phyloP scores from a whole-genome alignment of 345 rosid genomes.

The Brassica carinata region DNA sequence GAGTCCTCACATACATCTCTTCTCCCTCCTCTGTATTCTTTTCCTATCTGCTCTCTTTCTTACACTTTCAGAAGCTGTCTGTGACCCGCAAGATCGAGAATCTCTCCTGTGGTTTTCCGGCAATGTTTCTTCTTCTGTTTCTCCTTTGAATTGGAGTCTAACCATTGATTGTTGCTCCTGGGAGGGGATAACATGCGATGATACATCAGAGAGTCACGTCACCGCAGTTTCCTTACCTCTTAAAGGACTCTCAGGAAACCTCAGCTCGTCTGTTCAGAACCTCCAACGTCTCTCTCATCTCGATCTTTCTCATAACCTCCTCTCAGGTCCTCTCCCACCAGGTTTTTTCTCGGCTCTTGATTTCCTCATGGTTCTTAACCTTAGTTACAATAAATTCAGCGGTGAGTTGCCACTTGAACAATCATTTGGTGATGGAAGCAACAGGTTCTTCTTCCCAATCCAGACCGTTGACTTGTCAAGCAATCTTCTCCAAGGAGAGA shows the following conservation, averaged over 20 bases:
- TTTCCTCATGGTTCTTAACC: slow-evolving; percentile 54
- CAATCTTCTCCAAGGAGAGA: slow-evolving; percentile 56
- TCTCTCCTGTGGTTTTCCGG: slow-evolving; percentile 52
- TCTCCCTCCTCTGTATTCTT: slow-evolving; percentile 25
- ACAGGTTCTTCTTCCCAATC: slow-evolving; percentile 22
- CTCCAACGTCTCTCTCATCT: slow-evolving; percentile 53
- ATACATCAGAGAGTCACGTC: slow-evolving; percentile 39
- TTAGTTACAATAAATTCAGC: slow-evolving; percentile 14
- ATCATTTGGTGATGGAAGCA: slow-evolving; percentile 10
- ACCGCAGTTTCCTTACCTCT: slow-evolving; percentile 49
- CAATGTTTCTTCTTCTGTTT: slow-evolving; percentile 33
- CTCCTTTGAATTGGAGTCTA: slow-evolving; percentile 48
- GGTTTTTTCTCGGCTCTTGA: slow-evolving; percentile 46
- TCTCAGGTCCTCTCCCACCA: slow-evolving; percentile 54
- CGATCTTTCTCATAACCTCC: slow-evolving; percentile 62
- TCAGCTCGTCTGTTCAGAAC: slow-evolving; percentile 42
- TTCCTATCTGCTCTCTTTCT: slow-evolving; percentile 6
- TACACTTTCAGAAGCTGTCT: slow-evolving; percentile 35
- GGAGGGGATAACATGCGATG: slow-evolving; percentile 67
- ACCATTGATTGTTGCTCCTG: slow-evolving; percentile 61
- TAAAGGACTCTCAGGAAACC: slow-evolving; percentile 49
- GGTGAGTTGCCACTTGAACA: slow-evolving; percentile 57
- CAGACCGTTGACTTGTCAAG: slow-evolving; percentile 60
- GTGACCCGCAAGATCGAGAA: slow-evolving; percentile 48
- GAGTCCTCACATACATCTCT: slow-evolving; percentile 17